phyloP scores from a whole-genome alignment of 1,139 yeast genomes.

The Blastobotrys proliferans region DNA sequence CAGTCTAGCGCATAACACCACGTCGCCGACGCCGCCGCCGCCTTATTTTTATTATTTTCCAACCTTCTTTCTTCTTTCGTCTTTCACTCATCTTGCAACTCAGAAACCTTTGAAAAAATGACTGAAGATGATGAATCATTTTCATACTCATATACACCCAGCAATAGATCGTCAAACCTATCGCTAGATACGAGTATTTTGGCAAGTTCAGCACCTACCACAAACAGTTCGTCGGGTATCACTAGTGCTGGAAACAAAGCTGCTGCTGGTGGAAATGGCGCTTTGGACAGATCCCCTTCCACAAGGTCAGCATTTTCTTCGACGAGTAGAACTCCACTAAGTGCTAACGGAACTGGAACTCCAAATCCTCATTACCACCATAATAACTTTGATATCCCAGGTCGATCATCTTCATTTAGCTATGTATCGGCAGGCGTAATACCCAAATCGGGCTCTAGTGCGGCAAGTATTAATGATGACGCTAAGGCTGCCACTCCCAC shows the following conservation, averaged over 20 bases:
- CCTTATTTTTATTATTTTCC: neutral
- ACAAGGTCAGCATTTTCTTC: too few species aligned
- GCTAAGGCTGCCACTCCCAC: neutral
- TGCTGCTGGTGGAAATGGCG: neutral
- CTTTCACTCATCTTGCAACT: neutral
- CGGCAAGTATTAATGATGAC: neutral
- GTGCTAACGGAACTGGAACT: too few species aligned
- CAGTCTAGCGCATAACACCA: too few species aligned
- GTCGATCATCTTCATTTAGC: neutral
- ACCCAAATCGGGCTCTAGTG: neutral
- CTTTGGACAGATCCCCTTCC: neutral
- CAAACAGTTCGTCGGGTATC: too few species aligned
- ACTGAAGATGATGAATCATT: constrained; percentile 8
- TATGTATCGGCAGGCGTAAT: neutral
- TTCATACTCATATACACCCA: constrained; percentile 11
- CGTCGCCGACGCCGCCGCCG: too few species aligned
- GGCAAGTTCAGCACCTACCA: neutral
- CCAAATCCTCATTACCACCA: too few species aligned
- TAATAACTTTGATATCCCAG: neutral
- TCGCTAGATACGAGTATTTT: constrained; percentile 1
- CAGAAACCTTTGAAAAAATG: neutral
- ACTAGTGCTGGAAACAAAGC: neutral
- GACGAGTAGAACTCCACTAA: too few species aligned
- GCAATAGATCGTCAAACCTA: constrained; percentile 7
- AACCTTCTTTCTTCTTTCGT: neutral